These are phyloP conservation scores for Aspergillus brasiliensis DNA, from an alignment of 2,329 filamentous ascomycete species.

Conservation along the genomic window DNA sequence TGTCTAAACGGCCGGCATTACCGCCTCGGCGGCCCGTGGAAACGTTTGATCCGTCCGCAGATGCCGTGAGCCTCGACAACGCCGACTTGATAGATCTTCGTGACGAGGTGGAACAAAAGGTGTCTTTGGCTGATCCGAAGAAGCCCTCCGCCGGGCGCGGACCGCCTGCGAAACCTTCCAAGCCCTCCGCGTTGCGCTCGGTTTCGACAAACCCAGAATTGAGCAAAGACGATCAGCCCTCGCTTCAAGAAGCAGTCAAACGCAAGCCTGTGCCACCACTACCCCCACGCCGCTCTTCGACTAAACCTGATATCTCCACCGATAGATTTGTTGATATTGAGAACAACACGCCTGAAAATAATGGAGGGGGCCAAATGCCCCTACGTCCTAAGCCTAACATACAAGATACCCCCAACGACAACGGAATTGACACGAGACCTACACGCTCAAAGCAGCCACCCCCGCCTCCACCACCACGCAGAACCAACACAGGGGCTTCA, in stretches of 20 bases:
- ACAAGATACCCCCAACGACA: constrained; percentile 1
- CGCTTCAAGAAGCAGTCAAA: constrained; percentile 26
- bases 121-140: constrained; percentile 14
- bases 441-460: constrained; percentile 31
- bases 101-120: constrained; percentile 31
- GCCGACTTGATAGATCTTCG: constrained; percentile 45
- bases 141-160: constrained; percentile 24
- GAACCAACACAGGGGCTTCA: constrained; percentile 32
- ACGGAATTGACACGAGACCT: constrained; percentile 4
- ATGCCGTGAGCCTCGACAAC: constrained; percentile 30
- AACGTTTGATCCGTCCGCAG: constrained; percentile 17
- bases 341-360: constrained; percentile 7
- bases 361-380: constrained; percentile 10
- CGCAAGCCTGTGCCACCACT: constrained; percentile 42
- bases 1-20: constrained; percentile 38
- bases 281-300: constrained; percentile 36
- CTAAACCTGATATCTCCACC: constrained; percentile 14
- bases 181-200: constrained; percentile 46
- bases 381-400: not conserved
- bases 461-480: constrained; percentile 35
- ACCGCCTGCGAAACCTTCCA: constrained; percentile 48
- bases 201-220: constrained; percentile 29
- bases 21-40: constrained; percentile 41
- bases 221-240: constrained; percentile 9
- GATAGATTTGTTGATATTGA: not conserved